Base-by-base conservation (phyloP, 2,329 filamentous ascomycete genomes). In the Colletotrichum simmondsii region DNA sequence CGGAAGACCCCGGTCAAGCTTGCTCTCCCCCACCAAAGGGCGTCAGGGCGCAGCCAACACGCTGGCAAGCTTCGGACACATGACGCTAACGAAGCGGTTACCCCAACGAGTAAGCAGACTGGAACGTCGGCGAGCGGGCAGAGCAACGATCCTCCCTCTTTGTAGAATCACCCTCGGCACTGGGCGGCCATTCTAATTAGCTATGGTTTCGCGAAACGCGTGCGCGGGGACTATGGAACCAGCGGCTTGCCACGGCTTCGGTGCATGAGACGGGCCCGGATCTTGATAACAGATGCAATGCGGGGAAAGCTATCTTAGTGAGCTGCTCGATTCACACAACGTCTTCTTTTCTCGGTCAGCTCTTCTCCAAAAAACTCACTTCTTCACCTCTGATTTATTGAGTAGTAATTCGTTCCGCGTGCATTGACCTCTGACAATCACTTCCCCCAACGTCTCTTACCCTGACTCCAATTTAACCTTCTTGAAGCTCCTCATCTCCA, bases 201-300 rank as follows among this genome's bases (percentile, higher is more conserved):
- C 30, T 62, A 35, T 53, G 60, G 46, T 4, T 30, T 52, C 24
- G 60, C 66, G 37, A 60, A 49, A 35, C 22, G 59, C 19, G 42
- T n/a, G 42, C 19, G 42, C 42, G 42, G 16, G 42, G 6, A 42
- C 42, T 49, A 10, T 10, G 30, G 58, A 46, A 42, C 37, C 26
- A 37, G 54, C 66, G 71, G 71, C 66, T 73, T 73, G 56, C 70
- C 59, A 30, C 42, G 65, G 46, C 70, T 64, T 30, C 32, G 65
- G 46, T 46, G 58, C 66, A 64, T 35, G 37, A 49, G 53, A 19
- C 28, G 37, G 22, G n/a, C 26, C 70, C 35, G 26, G 22, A 65
- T 65, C 60, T 64, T 70, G 69, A 64, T 62, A 65, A 61, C 26
- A 57, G 11, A 22, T 42, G 26, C 61, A 26, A 65, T 73, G 71